Evolutionary conservation across 495 filamentous ascomycete genomes (phyloP).

Genomic region (Tuber aestivum): DNA sequence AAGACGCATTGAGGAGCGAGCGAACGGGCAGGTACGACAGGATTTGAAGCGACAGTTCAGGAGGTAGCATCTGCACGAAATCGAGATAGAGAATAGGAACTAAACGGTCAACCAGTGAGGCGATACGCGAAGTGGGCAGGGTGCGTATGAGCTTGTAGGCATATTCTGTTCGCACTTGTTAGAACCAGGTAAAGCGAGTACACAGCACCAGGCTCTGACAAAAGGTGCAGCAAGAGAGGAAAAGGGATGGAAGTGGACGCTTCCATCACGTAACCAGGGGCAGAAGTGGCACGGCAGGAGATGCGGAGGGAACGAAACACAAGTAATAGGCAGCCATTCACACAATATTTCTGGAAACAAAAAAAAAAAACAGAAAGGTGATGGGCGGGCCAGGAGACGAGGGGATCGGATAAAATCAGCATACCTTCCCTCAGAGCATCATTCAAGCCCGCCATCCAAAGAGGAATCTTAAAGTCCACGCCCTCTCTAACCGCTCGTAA

Average conservation of each 20-base stretch:
- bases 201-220: slow-evolving; percentile 8
- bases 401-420: slow-evolving; percentile 14
- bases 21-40: slow-evolving; percentile 74
- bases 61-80: slow-evolving; percentile 74
- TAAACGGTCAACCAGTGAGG: slow-evolving; percentile 39
- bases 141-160: slow-evolving; percentile 43
- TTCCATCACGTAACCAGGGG: slow-evolving; percentile 7
- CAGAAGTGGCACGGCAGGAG: slow-evolving; percentile 9
- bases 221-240: slow-evolving; percentile 16
- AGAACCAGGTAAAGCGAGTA: slow-evolving; percentile 3
- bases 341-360: slow-evolving; percentile 6
- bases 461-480: slow-evolving; percentile 36
- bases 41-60: slow-evolving; percentile 81
- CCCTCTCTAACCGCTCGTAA: slow-evolving; percentile 29
- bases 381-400: not conserved
- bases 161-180: slow-evolving; percentile 32
- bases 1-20: slow-evolving; percentile 69
- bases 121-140: slow-evolving; percentile 40
- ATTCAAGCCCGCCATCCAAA: slow-evolving; percentile 38
- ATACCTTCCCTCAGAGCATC: slow-evolving; percentile 40
- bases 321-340: slow-evolving; percentile 1
- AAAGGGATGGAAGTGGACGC: slow-evolving; percentile 8
- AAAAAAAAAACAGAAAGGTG: slow-evolving; percentile 6
- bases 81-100: slow-evolving; percentile 61
- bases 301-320: slow-evolving; percentile 12